These are phyloP conservation scores for Rhodotorula toruloides DNA, from an alignment of 768 basidiomycete species.

Conservation along the genomic window DNA sequence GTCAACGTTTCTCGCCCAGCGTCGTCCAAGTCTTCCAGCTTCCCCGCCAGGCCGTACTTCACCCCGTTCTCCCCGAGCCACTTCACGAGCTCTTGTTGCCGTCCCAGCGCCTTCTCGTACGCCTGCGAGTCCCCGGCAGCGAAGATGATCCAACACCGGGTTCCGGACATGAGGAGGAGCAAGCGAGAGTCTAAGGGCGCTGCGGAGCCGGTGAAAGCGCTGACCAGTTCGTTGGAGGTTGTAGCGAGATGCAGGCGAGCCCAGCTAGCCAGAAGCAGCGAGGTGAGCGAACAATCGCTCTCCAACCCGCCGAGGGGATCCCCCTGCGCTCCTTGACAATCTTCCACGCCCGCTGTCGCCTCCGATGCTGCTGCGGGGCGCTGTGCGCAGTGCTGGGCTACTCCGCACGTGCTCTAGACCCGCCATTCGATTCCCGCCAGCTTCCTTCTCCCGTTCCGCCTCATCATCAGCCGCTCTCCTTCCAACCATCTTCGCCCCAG, in stretches of 20 bases:
- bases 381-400: too few relatives aligned
- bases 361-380: too few relatives aligned
- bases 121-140: conserved; percentile 49
- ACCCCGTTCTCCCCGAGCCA: conserved; percentile 49
- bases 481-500: conserved; percentile 75
- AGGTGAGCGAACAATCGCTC: too few relatives aligned
- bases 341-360: neutral
- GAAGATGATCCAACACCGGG: conserved; percentile 48
- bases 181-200: neutral
- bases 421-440: neutral
- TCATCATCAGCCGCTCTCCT: conserved; percentile 8
- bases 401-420: neutral
- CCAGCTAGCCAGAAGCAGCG: too few relatives aligned
- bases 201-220: neutral
- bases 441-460: neutral
- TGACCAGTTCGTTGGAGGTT: too few relatives aligned
- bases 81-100: conserved; percentile 46
- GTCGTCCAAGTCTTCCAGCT: conserved; percentile 49
- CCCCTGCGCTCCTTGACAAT: neutral
- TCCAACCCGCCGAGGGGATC: neutral
- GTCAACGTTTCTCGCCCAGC: conserved; percentile 51
- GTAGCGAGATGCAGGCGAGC: too few relatives aligned
- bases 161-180: neutral
- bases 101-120: conserved; percentile 41
- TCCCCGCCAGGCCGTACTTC: conserved; percentile 51